Base-by-base conservation (phyloP, 2,329 filamentous ascomycete species). In the Waltergamsia citrina region DNA sequence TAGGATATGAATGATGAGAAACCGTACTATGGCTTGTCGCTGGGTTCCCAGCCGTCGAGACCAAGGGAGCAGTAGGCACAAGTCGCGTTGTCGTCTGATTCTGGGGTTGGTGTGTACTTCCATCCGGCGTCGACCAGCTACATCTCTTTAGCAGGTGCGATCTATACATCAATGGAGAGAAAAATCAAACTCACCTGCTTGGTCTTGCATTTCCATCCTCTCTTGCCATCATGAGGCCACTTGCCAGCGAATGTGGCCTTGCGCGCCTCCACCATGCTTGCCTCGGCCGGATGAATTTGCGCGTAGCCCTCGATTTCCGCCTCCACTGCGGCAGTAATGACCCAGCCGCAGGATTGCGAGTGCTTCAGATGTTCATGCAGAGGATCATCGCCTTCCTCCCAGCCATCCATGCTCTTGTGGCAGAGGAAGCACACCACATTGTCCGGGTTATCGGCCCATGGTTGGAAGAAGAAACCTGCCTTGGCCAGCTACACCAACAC, bases 361-460 rank as follows among this genome's bases (percentile, higher is more conserved):
- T 94, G 85, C 43, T 79, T 85, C 20, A 94, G 55, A 57, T 98
- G 92, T 53, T 98, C 92, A 32, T 71, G 69, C 5, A 93, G 65
- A 0, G 92, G 85, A 39, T 86, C 75, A 52, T 98, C 92, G 16
- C 79, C 77, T 25, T 80, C 70, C 49, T 96, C 90, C 92, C 92
- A 98, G 39, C 87, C 88, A 53, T 93, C 87, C 10, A 98, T 70
- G 36, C 80, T 76, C 53, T 85, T 83, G 41, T 77, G 66, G 61
- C 92, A 98, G 24, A 87, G 69, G 57, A 93, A 96, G 56, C 92
- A 98, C 45, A 77, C 74, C 31, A 85, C 85, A 56, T 96, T 96
- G 56, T 98, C 92, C 24, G 80, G 80, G 49, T 78, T 84, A 30
- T 75, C 71, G 33, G 74, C 67, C 11, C 74, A 76, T 3, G 92